These are phyloP conservation scores for Phellopilus nigrolimitatus DNA, from an alignment of 1,284 basidiomycete species.

Conservation along the genomic window DNA sequence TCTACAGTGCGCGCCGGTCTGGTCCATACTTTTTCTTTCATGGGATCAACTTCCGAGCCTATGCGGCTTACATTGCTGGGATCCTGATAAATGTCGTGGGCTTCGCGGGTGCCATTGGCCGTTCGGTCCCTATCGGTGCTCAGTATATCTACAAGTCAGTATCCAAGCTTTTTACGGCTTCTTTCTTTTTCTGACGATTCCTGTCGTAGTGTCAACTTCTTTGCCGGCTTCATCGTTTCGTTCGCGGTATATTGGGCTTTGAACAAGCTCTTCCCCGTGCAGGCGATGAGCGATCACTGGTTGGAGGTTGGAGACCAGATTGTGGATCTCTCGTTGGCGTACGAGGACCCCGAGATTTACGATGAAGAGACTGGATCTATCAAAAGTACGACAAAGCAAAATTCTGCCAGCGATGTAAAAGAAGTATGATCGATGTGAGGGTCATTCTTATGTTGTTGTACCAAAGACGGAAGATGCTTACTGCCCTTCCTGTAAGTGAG, in stretches of 20 bases:
- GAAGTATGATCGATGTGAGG: no score
- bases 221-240: slow-evolving; percentile 73
- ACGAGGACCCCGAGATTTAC: slow-evolving; percentile 2
- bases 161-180: slow-evolving; percentile 16
- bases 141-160: slow-evolving; percentile 28
- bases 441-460: no score
- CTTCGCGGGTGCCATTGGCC: slow-evolving; percentile 51
- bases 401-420: no score
- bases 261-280: slow-evolving; percentile 55
- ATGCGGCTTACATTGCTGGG: slow-evolving; percentile 67
- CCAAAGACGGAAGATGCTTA: no score
- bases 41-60: slow-evolving; percentile 74
- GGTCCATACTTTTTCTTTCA: slow-evolving; percentile 77
- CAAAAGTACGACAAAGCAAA: neutral
- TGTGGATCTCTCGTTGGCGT: slow-evolving; percentile 12
- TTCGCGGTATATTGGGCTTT: slow-evolving; percentile 57
- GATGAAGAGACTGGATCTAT: neutral
- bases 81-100: slow-evolving; percentile 82
- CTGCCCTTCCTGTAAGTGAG: no score
- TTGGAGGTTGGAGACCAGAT: slow-evolving; percentile 44
- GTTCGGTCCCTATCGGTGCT: slow-evolving; percentile 35
- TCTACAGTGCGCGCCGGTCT: slow-evolving; percentile 54
- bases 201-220: slow-evolving; percentile 58
- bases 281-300: slow-evolving; percentile 47
- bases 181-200: slow-evolving; percentile 41